Base-by-base conservation (phyloP, 2,329 filamentous ascomycete genomes). In the Penicillium palitans region DNA sequence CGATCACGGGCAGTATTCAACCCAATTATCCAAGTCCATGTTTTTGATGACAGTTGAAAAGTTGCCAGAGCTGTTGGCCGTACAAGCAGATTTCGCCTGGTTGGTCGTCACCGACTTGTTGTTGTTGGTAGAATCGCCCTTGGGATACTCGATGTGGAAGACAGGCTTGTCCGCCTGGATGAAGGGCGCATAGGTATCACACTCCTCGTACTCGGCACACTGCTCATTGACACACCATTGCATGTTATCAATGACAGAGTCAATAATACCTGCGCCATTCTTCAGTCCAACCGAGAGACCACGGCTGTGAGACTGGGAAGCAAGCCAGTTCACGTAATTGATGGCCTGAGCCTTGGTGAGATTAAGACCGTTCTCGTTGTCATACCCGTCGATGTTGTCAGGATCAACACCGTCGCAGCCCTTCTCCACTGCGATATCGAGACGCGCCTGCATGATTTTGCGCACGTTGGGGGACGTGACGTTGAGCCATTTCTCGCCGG, bases 181-280 rank as follows among this genome's bases (percentile, higher is more conserved):
- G 67, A 90, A 90, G 4, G 80, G 72, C 2, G 76, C 72, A 69
- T 85, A 90, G 2, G 74, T 80, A 37, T 76, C 74, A 68, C 87
- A 90, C 70, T 90, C 87, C 5, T 74, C 59, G 65, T 84, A 84
- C 69, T 87, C 65, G 17, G 81, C 79, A 70, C 88, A 90, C 74
- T 90, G 82, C 77, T 90, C 88, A 72, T 90, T 89, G 65, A 91
- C 87, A 7, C 80, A 82, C 74, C 88, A 91, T 67, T 88, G 79
- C 53, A 88, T 82, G 6, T 81, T 71, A 31, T 77, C 71, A 6
- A 83, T 72, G 2, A 84, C 80, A 1, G 72, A 61, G 7, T 70
- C 57, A 35, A 90, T 84, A 61, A 91, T 86, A 44, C 76, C 79
- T 13, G 79, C 84, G 1, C 84, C 85, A 68, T 90, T 91, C 76